Evolutionary conservation across 1,139 yeast species (phyloP).

Genomic region (Blastobotrys raffinosifermentans): DNA sequence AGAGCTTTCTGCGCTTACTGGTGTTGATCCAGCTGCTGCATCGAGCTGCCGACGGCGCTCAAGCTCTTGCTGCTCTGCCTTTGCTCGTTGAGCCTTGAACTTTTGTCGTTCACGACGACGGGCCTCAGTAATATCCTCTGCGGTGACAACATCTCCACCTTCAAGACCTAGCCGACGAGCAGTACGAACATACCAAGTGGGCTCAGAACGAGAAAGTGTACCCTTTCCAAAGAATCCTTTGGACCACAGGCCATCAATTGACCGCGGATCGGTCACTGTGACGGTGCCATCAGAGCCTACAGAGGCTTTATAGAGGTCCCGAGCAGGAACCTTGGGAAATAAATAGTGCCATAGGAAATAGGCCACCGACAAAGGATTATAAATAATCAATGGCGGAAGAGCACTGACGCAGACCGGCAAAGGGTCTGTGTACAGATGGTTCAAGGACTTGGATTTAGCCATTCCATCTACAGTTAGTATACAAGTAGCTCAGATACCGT

Average conservation of each 20-base stretch:
- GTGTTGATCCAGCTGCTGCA: constrained; percentile 4
- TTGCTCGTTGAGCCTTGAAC: constrained; percentile 56
- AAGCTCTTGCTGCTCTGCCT: constrained; percentile 31
- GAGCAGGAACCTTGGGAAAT: constrained; percentile 32
- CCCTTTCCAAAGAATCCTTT: constrained; percentile 96
- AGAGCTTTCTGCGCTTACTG: background rate
- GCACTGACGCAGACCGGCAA: constrained; percentile 44
- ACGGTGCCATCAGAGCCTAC: constrained; percentile 27
- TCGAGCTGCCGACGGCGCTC: constrained; percentile 23
- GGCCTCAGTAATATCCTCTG: constrained; percentile 71
- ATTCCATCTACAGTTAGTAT: constrained; percentile 4
- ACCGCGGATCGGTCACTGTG: constrained; percentile 35
- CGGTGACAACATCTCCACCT: constrained; percentile 31
- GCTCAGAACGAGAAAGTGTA: constrained; percentile 79
- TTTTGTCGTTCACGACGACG: constrained; percentile 68
- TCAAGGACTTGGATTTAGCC: constrained; percentile 24
- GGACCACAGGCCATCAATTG: constrained; percentile 64
- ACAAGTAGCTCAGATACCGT: constrained; percentile 84
- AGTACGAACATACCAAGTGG: constrained; percentile 76
- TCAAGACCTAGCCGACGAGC: constrained; percentile 45
- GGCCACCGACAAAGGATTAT: constrained; percentile 34
- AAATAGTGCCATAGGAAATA: constrained; percentile 31
- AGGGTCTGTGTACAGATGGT: constrained; percentile 36
- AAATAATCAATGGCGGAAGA: constrained; percentile 34
- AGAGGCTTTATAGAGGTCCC: constrained; percentile 23